These are phyloP conservation scores for Antarctomyces pellizariae DNA, from an alignment of 495 filamentous ascomycete species.

Conservation along the genomic window DNA sequence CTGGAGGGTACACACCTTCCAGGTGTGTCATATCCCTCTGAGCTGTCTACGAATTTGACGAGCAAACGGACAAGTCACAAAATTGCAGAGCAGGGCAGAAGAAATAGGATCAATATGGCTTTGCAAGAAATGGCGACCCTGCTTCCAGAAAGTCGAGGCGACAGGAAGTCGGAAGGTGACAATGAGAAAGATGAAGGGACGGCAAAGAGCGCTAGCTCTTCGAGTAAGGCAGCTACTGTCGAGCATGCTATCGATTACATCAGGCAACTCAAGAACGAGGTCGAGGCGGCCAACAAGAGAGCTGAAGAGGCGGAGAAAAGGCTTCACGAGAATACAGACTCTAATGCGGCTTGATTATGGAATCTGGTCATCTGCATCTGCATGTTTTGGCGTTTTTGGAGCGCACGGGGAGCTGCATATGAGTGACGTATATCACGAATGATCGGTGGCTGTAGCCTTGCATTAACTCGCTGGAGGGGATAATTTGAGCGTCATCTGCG, in stretches of 20 bases:
- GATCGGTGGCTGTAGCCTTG: too few species aligned
- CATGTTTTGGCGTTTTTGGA: too few species aligned
- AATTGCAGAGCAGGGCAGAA: slow-evolving; percentile 83
- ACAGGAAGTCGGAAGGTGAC: slow-evolving; percentile 19
- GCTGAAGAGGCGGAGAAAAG: slow-evolving; percentile 40
- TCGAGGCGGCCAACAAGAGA: slow-evolving; percentile 39
- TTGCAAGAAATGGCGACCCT: slow-evolving; percentile 76
- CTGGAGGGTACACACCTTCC: slow-evolving; percentile 77
- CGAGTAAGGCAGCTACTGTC: slow-evolving; percentile 88
- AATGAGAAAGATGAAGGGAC: slow-evolving; percentile 16
- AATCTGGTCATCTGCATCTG: too few species aligned
- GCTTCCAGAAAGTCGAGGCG: slow-evolving; percentile 32
- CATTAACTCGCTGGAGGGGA: too few species aligned
- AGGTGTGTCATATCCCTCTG: slow-evolving; percentile 75
- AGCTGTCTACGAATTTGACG: slow-evolving; percentile 75
- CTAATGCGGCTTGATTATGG: too few species aligned
- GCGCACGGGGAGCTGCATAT: too few species aligned
- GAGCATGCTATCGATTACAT: slow-evolving; percentile 94
- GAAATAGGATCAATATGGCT: slow-evolving; percentile 87
- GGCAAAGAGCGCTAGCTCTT: slow-evolving; percentile 28
- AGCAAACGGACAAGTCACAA: slow-evolving; percentile 97
- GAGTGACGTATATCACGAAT: too few species aligned
- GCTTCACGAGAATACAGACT: too few species aligned
- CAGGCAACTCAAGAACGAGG: slow-evolving; percentile 51
- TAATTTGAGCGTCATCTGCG: too few species aligned